These are phyloP conservation scores for Amauroascus verrucosus DNA, from an alignment of 2,329 filamentous ascomycete genomes.

Conservation along the genomic window DNA sequence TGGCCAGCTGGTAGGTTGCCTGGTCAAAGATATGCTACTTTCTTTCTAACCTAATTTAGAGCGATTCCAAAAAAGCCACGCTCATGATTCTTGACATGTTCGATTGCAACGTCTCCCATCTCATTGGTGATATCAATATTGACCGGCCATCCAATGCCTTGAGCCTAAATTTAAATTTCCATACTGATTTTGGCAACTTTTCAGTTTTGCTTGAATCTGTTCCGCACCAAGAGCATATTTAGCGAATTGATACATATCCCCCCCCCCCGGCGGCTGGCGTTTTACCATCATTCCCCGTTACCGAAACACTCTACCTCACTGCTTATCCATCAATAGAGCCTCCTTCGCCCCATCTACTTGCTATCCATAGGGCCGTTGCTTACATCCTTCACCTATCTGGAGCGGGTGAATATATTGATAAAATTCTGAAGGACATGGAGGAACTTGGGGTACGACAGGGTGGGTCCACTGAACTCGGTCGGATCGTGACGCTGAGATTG, in stretches of 20 bases:
- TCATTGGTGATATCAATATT: slow-evolving; percentile 33
- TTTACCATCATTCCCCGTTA: not conserved
- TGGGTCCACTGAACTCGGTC: not conserved
- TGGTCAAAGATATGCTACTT: not conserved
- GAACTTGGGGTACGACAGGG: not conserved
- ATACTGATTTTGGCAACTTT: slow-evolving; percentile 13
- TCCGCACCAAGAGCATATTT: not conserved
- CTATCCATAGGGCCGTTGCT: not conserved
- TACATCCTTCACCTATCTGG: not conserved
- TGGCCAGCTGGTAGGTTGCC: not conserved
- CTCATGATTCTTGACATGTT: slow-evolving; percentile 23
- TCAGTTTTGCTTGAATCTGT: not conserved
- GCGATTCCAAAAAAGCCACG: slow-evolving; percentile 24
- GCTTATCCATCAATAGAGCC: not conserved
- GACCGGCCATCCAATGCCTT: slow-evolving; percentile 34
- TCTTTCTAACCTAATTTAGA: slow-evolving; percentile 11
- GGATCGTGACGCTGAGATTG: not conserved
- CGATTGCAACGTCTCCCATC: slow-evolving; percentile 26
- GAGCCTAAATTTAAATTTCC: slow-evolving; percentile 23
- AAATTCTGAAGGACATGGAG: not conserved
- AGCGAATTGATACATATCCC: not conserved
- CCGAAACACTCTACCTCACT: not conserved
- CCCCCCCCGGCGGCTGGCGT: no score
- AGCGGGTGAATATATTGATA: not conserved
- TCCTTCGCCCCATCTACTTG: not conserved